These are phyloP conservation scores for Stenocarpella maydis DNA, from an alignment of 2,329 filamentous ascomycete genomes.

Conservation along the genomic window DNA sequence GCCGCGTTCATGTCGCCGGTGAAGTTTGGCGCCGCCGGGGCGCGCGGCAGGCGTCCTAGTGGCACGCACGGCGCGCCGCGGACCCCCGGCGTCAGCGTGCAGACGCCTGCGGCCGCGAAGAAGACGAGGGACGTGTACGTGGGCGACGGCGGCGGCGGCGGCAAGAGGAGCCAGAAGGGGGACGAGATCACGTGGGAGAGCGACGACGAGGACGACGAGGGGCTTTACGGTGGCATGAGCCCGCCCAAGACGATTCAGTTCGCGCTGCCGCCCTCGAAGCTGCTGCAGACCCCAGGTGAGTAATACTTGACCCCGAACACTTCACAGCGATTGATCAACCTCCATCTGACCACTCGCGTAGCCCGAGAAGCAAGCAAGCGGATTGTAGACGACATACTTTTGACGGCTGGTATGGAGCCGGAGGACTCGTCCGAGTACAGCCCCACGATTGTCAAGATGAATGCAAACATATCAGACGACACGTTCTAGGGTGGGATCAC, in stretches of 20 bases:
- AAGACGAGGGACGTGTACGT: conserved; percentile 61
- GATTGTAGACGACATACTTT: conserved; percentile 81
- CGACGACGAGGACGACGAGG: conserved; percentile 72
- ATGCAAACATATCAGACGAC: conserved; percentile 67
- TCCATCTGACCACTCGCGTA: conserved; percentile 41
- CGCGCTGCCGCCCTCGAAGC: conserved; percentile 76
- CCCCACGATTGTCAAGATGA: conserved; percentile 72
- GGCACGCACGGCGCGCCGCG: conserved; percentile 60
- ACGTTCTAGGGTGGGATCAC: conserved; percentile 56
- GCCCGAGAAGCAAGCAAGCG: conserved; percentile 81
- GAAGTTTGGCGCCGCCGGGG: conserved; percentile 43
- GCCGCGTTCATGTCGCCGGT: conserved; percentile 86
- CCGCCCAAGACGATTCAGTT: conserved; percentile 95
- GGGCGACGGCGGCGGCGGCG: conserved; percentile 39
- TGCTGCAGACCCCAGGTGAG: conserved; percentile 82
- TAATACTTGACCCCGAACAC: conserved; percentile 22
- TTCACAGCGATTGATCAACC: neutral
- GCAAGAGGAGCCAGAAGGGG: conserved; percentile 44
- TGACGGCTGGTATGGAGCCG: conserved; percentile 74
- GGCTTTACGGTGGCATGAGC: conserved; percentile 75
- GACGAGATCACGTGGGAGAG: conserved; percentile 76
- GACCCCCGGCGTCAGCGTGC: conserved; percentile 85
- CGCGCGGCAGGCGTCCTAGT: conserved; percentile 11
- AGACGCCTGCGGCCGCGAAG: conserved; percentile 71
- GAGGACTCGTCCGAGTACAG: conserved; percentile 67